These are phyloP conservation scores for Serendipita sp. DNA, from an alignment of 768 basidiomycete genomes.

Conservation along the genomic window DNA sequence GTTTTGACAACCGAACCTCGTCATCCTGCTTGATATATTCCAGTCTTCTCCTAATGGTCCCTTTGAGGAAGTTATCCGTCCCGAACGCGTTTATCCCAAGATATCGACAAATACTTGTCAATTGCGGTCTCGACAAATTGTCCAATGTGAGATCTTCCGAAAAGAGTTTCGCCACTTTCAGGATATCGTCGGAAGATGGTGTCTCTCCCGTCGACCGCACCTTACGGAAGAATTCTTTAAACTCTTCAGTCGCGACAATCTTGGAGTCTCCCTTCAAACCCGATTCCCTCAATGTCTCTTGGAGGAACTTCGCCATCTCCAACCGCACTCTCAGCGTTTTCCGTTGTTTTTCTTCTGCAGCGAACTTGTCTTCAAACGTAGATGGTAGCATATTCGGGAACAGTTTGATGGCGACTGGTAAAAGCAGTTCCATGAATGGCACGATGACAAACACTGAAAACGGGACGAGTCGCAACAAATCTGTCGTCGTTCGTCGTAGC, in stretches of 20 bases:
- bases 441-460: slow-evolving; percentile 91
- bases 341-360: slow-evolving; percentile 91
- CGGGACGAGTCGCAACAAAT: slow-evolving; percentile 81
- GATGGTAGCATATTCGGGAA: slow-evolving; percentile 99
- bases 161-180: slow-evolving; percentile 91
- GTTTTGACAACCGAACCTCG: slow-evolving; percentile 21
- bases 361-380: slow-evolving; percentile 94
- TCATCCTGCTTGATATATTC: slow-evolving; percentile 79
- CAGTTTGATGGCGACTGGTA: slow-evolving; percentile 88
- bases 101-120: slow-evolving; percentile 93
- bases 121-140: slow-evolving; percentile 94
- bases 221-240: slow-evolving; percentile 99
- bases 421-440: slow-evolving; percentile 94
- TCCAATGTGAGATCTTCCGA: slow-evolving; percentile 96
- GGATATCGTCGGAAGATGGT: slow-evolving; percentile 73
- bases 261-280: slow-evolving; percentile 84
- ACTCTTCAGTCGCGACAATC: slow-evolving; percentile 85
- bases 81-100: slow-evolving; percentile 98
- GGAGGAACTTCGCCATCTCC: slow-evolving; percentile 98
- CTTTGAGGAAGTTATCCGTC: slow-evolving; percentile 94
- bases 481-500: slow-evolving; percentile 86
- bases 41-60: slow-evolving; percentile 70
- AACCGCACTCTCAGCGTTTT: slow-evolving; percentile 86
- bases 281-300: slow-evolving; percentile 90
- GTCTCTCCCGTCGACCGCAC: slow-evolving; percentile 90